Percentiles rank a stretch among this genome's conserved stretches.
These are phyloP conservation scores for Nitzschia putrida DNA, from an alignment of 108 stramenopile species.

Conservation along the genomic window DNA sequence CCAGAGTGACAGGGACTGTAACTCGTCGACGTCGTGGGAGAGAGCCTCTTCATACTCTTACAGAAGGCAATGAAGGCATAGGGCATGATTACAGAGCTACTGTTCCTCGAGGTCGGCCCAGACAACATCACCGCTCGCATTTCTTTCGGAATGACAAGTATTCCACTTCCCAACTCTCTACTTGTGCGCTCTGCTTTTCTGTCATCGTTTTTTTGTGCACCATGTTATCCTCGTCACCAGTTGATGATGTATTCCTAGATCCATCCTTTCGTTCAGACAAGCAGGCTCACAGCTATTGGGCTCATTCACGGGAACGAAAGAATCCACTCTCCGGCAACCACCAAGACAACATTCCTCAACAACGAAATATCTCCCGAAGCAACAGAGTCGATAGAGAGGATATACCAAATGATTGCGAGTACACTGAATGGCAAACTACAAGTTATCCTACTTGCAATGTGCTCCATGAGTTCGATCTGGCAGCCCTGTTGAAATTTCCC, in stretches of 20 bases:
- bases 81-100: too few relatives aligned
- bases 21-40: too few relatives aligned
- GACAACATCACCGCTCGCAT: neutral
- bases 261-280: neutral
- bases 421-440: constrained; percentile 56
- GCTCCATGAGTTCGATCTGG: constrained; percentile 73
- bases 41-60: neutral
- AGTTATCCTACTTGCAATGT: constrained; percentile 71
- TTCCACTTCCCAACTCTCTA: neutral
- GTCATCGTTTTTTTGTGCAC: neutral
- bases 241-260: too few relatives aligned
- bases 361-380: neutral
- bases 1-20: too few relatives aligned
- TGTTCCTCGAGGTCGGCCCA: neutral
- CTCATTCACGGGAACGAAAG: neutral
- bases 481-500: constrained; percentile 22
- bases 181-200: neutral
- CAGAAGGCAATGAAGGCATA: neutral
- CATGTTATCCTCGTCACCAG: neutral
- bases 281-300: neutral
- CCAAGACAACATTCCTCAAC: neutral
- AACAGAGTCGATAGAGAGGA: neutral
- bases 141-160: neutral
- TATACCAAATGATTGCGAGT: constrained; percentile 14
- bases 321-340: neutral